These are phyloP conservation scores for Candida freyschussii DNA, from an alignment of 1,139 yeast species.

Conservation along the genomic window DNA sequence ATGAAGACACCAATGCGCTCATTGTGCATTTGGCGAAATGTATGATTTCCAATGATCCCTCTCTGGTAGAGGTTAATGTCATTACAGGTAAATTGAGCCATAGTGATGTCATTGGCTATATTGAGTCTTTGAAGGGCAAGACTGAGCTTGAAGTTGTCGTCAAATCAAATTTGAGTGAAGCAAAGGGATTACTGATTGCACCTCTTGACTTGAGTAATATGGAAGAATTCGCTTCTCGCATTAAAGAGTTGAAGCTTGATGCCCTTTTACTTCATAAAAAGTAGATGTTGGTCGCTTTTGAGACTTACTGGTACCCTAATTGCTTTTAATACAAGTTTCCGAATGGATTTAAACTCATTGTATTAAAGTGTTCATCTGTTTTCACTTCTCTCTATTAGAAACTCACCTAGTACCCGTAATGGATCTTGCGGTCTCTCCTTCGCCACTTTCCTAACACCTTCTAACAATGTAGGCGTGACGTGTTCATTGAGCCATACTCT, in stretches of 20 bases:
- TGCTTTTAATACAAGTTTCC: no score
- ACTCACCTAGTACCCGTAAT: constrained; percentile 64
- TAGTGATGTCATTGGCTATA: neutral
- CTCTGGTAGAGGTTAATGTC: constrained; percentile 4
- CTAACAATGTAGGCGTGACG: constrained; percentile 61
- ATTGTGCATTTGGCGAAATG: constrained; percentile 3
- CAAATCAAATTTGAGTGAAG: neutral
- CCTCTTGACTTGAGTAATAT: constrained; percentile 7
- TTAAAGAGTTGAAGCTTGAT: constrained; percentile 1
- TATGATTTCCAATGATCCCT: constrained; percentile 5
- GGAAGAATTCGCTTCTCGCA: constrained; percentile 1
- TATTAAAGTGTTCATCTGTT: neutral
- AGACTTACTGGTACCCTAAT: no score
- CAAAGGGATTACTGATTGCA: constrained; percentile 8
- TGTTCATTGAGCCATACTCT: constrained; percentile 73
- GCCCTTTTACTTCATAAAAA: constrained; percentile 1
- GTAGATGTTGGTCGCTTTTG: no score
- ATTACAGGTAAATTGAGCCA: no score
- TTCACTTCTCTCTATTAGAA: constrained; percentile 43
- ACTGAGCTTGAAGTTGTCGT: constrained; percentile 4
- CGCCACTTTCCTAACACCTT: constrained; percentile 63
- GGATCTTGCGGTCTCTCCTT: constrained; percentile 64
- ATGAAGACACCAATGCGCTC: constrained; percentile 5
- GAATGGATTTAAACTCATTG: constrained; percentile 2
- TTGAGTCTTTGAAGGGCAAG: constrained; percentile 2